These are phyloP conservation scores for Periconia sp. DNA, from an alignment of 2,329 filamentous ascomycete species.

Conservation along the genomic window DNA sequence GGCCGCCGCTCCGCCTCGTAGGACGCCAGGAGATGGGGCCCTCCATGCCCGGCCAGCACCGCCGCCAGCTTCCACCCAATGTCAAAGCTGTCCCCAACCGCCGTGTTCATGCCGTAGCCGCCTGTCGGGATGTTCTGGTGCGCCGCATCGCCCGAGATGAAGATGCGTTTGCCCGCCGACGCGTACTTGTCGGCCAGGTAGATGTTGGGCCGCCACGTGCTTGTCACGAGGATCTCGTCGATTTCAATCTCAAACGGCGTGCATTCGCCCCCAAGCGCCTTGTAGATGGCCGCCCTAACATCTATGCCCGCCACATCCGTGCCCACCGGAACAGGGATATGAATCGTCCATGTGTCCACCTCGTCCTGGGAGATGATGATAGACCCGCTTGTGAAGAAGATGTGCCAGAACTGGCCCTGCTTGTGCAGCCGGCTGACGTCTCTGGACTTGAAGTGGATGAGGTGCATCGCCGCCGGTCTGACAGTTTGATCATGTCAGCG, in stretches of 20 bases:
- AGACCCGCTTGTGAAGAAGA: slow-evolving; percentile 25
- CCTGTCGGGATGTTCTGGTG: slow-evolving; percentile 40
- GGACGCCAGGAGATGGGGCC: slow-evolving; percentile 20
- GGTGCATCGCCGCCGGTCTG: slow-evolving; percentile 19
- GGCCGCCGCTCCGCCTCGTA: slow-evolving; percentile 35
- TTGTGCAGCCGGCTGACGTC: slow-evolving; percentile 24
- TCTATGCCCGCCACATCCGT: slow-evolving; percentile 17
- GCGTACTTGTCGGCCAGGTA: slow-evolving; percentile 27
- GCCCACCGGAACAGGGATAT: slow-evolving; percentile 21
- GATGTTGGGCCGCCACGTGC: slow-evolving; percentile 32
- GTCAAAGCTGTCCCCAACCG: slow-evolving; percentile 39
- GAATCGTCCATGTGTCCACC: slow-evolving; percentile 37
- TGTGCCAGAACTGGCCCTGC: slow-evolving; percentile 37
- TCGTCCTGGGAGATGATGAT: slow-evolving; percentile 36
- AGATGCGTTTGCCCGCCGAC: slow-evolving; percentile 16
- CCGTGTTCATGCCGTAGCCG: slow-evolving; percentile 45
- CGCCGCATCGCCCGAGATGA: slow-evolving; percentile 22
- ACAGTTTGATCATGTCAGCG: not conserved
- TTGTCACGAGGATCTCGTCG: slow-evolving; percentile 38
- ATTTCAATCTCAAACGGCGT: slow-evolving; percentile 23
- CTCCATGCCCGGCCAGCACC: slow-evolving; percentile 26
- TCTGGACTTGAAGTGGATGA: slow-evolving; percentile 38
- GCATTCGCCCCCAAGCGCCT: slow-evolving; percentile 19
- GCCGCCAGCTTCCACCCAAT: slow-evolving; percentile 41
- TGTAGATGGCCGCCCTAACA: slow-evolving; percentile 23